Evolutionary conservation across 73 alveolate species (phyloP).

Genomic region (Stentor roeselii): DNA sequence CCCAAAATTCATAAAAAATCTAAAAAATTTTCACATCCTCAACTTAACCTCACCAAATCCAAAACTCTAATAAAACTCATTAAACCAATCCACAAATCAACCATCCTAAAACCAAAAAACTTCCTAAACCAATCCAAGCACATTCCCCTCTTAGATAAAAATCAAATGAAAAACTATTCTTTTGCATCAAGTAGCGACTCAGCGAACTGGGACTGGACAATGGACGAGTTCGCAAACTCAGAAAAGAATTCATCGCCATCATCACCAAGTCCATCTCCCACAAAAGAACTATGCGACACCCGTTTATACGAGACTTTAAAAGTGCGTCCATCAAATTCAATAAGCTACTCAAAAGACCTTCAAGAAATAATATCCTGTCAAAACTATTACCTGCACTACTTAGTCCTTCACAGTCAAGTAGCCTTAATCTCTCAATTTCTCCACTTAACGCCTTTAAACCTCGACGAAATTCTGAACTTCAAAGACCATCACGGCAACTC

Average conservation of each 20-base stretch:
- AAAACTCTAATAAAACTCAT: too few relatives aligned
- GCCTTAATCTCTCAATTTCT: conserved; percentile 7
- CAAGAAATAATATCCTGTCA: conserved; percentile 15
- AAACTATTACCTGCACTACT: conserved; percentile 3
- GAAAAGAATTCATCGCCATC: background rate
- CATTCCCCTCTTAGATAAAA: too few relatives aligned
- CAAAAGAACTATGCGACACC: background rate
- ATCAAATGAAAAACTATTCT: too few relatives aligned
- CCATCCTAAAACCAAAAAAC: too few relatives aligned
- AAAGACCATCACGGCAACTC: conserved; percentile 73
- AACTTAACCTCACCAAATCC: too few relatives aligned
- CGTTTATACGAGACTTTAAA: background rate
- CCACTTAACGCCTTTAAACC: conserved; percentile 11
- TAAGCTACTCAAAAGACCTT: conserved; percentile 19
- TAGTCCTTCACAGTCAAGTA: conserved; percentile 16
- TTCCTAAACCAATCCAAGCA: too few relatives aligned
- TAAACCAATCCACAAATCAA: too few relatives aligned
- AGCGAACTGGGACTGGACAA: background rate
- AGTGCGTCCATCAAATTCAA: background rate
- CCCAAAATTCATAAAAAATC: too few relatives aligned
- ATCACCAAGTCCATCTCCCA: background rate
- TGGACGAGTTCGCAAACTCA: background rate
- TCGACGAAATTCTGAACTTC: conserved; percentile 38
- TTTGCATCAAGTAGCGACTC: background rate
- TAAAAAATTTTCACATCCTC: too few relatives aligned